Base-by-base conservation (phyloP, 129 eudicot species). In the Arctium minus region DNA sequence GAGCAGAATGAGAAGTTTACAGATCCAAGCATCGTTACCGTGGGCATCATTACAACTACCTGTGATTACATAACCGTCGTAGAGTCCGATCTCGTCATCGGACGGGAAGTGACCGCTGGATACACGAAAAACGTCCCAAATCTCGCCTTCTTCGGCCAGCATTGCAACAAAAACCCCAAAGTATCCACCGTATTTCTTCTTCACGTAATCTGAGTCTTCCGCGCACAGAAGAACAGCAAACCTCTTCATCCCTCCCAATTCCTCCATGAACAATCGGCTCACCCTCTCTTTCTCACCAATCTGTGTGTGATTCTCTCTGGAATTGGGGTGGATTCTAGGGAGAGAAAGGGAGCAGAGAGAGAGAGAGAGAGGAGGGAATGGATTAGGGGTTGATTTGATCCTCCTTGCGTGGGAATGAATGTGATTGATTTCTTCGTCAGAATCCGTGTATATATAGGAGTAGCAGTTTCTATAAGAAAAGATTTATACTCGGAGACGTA, bases 1-100 rank as follows among this genome's bases (percentile, higher is more conserved):
- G 38, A 96, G 85, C 64, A 96, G 83, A 81, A 12, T 36, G 74
- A 93, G 78, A 8, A 96, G 91, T 32, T 85, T 88, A 39, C 87
- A 85, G 81, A 96, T 88, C 99, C 99, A 96, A 31, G 69, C 83
- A 79, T 93, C 97, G 74, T 93, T 89, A 0, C 93, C 97, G 50
- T 93, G 90, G 0, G 99, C 99, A 71, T 96, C 99, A 79, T 60
- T 93, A 75, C 97, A 93, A 75, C 99, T 96, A 3, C 99, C 98
- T 0, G 95, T 90, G 87, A 96, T 91, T 0, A 96, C 99, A 46
- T 91, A 96, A 0, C 99, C 99, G 36, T 96, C 98, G 72, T 82
- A 93, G 2, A 71, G 77, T 0, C 46, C 89, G 82, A 96, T 83
- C 78, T 89, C 90, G 1, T 83, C 88, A 48, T 93, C 97, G 36